These are phyloP conservation scores for Termitomyces bulborhizus DNA, from an alignment of 768 basidiomycete species.

Conservation along the genomic window DNA sequence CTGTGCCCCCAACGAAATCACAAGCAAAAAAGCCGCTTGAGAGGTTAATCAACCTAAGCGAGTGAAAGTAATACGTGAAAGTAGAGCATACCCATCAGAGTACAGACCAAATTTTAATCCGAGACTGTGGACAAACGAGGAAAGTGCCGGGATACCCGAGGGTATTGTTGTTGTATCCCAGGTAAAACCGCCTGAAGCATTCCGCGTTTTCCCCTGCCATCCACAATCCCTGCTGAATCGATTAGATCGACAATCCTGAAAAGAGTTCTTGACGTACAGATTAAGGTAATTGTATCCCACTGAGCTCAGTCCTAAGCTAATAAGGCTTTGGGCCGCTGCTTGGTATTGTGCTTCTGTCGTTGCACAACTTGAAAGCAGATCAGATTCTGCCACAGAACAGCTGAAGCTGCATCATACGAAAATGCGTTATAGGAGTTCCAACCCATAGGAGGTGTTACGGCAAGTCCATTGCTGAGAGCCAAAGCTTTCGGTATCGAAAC, in stretches of 20 bases:
- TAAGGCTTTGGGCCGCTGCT: constrained; percentile 31
- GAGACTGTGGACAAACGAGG: constrained; percentile 28
- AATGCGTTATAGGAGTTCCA: constrained; percentile 47
- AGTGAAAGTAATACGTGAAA: background rate
- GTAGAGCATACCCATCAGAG: constrained; percentile 37
- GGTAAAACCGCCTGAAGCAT: constrained; percentile 34
- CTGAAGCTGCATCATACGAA: constrained; percentile 21
- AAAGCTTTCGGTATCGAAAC: constrained; percentile 9
- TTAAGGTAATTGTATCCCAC: constrained; percentile 39
- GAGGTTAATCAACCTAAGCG: background rate
- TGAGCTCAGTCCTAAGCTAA: constrained; percentile 28
- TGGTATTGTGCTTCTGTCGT: constrained; percentile 37
- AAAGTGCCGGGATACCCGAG: constrained; percentile 31
- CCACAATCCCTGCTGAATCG: constrained; percentile 33
- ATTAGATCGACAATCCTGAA: background rate
- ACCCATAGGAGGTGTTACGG: constrained; percentile 38
- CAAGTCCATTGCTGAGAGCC: constrained; percentile 34
- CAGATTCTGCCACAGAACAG: background rate
- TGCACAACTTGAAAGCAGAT: constrained; percentile 24
- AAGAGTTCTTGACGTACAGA: constrained; percentile 21
- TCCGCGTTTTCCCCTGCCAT: constrained; percentile 40
- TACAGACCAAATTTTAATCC: constrained; percentile 60
- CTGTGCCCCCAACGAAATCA: constrained; percentile 38
- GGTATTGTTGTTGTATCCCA: constrained; percentile 36
- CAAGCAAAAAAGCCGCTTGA: constrained; percentile 36